Evolutionary conservation across 169 alveolate genomes (phyloP), one percentile per base, ranked within the genome.

Genomic region (Neospora caninum): DNA sequence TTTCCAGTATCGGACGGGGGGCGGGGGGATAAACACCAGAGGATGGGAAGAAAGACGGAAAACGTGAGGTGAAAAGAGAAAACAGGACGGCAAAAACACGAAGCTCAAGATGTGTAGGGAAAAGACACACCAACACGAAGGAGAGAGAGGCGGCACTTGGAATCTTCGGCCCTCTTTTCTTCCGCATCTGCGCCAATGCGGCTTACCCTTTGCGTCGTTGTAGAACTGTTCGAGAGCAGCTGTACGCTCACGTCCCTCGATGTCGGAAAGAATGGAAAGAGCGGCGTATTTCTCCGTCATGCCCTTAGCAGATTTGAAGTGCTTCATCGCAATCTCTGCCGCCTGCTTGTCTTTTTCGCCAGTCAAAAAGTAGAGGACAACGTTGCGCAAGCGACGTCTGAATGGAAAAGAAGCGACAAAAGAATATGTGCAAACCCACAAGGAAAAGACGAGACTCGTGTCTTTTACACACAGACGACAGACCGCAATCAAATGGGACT

Each of bases 311-410:
- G 27, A 42, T 7, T 64, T 53, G 67, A 91, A 91, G 93, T 91
- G 96, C 38, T 42, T 38, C 82, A 82, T 41, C 39, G 93, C 94
- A n/a, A 70, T 27, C 34, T 45, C 91, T 0, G 70, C 92, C 10
- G 96, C 94, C 45, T 58, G 70, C 31, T 22, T 36, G 87, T 94
- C 93, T 29, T 84, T 43, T 43, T 20, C 42, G 58, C 58, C 94
- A 31, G 96, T 49, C 38, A 95, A 94, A 93, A 89, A 91, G 70
- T 31, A 92, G 87, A 95, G 88, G 78, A 92, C 58, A 38, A 93
- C 93, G 34, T 94, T 94, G 41, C 97, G 95, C 67, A 95, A 89
- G 34, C 94, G 95, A 39, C 97, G 82, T 39, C 94, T 93, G 58
- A 49, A 49, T 7, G 58, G 58, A 13, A 49, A 13, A 49, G 58